Conservation (phyloP, 2,329 filamentous ascomycete genomes). For the Chaetomium sp. region DNA sequence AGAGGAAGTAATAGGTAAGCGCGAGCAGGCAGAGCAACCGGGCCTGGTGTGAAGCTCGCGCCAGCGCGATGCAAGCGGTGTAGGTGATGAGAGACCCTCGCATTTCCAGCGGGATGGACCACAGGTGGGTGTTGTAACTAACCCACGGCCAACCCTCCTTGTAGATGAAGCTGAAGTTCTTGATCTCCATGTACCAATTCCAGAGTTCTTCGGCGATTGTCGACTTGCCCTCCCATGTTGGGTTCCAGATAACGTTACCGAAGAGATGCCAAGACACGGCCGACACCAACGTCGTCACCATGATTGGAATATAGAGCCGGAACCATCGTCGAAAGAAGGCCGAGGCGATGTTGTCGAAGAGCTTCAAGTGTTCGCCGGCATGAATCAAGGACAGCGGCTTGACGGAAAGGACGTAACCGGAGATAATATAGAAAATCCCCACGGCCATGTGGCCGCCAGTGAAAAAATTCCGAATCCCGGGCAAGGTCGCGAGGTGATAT, state of each 20-base stretch:
- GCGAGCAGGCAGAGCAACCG: constrained; percentile 47
- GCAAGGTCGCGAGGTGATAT: constrained; percentile 47
- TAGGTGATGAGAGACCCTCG: constrained; percentile 59
- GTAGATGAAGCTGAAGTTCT: constrained; percentile 42
- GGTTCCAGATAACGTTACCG: constrained; percentile 34
- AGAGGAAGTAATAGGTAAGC: constrained; percentile 60
- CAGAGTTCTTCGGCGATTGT: constrained; percentile 39
- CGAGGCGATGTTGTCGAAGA: constrained; percentile 38
- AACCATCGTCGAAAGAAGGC: constrained; percentile 45
- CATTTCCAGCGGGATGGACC: constrained; percentile 60
- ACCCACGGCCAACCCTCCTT: constrained; percentile 52
- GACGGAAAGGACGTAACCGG: constrained; percentile 49
- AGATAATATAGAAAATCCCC: constrained; percentile 42
- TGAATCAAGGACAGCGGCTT: constrained; percentile 44
- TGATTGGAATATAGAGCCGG: constrained; percentile 45
- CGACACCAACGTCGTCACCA: constrained; percentile 48
- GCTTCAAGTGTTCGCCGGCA: constrained; percentile 32
- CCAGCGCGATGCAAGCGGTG: constrained; percentile 49
- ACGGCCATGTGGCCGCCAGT: constrained; percentile 56
- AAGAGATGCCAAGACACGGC: constrained; percentile 49
- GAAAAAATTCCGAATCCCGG: constrained; percentile 54
- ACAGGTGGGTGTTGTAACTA: constrained; percentile 52
- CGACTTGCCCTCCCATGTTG: constrained; percentile 32
- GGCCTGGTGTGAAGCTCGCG: constrained; percentile 46
- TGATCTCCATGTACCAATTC: constrained; percentile 5